Evolutionary conservation across 306 rosid genomes (phyloP).

Genomic region (Dryas drummondii): DNA sequence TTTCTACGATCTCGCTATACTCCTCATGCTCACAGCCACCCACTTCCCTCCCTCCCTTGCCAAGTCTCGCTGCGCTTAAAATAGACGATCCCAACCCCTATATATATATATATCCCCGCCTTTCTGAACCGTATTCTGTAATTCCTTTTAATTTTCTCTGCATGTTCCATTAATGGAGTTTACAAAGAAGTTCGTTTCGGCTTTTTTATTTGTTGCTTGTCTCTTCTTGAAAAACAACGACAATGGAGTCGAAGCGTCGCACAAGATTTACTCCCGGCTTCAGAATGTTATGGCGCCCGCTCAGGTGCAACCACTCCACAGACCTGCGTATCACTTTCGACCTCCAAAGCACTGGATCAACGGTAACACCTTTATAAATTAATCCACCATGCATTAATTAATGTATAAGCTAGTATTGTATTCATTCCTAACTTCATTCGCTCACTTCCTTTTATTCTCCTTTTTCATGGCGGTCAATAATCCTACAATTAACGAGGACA

Average conservation of each 20-base stretch:
- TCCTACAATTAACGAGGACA: neutral
- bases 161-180: neutral
- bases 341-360: conserved; percentile 80
- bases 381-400: no score
- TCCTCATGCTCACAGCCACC: neutral
- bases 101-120: neutral
- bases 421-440: neutral
- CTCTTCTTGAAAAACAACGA: conserved; percentile 26
- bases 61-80: neutral
- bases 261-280: conserved; percentile 30
- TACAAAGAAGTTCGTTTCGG: conserved; percentile 8
- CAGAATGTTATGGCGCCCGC: conserved; percentile 32
- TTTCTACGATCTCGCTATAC: no score
- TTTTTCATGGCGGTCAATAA: neutral
- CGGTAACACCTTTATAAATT: conserved; percentile 33
- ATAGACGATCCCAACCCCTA: neutral
- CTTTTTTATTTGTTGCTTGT: conserved; percentile 8
- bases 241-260: conserved; percentile 52
- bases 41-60: neutral
- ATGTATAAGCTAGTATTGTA: no score
- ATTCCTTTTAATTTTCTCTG: no score
- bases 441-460: neutral
- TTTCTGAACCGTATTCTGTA: neutral
- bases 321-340: conserved; percentile 78
- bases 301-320: conserved; percentile 29